A percentile compares a stretch with the other conserved stretches of the same genome.
These are phyloP conservation scores for Ophiosphaerella korrae DNA, from an alignment of 2,329 filamentous ascomycete genomes.

Conservation along the genomic window DNA sequence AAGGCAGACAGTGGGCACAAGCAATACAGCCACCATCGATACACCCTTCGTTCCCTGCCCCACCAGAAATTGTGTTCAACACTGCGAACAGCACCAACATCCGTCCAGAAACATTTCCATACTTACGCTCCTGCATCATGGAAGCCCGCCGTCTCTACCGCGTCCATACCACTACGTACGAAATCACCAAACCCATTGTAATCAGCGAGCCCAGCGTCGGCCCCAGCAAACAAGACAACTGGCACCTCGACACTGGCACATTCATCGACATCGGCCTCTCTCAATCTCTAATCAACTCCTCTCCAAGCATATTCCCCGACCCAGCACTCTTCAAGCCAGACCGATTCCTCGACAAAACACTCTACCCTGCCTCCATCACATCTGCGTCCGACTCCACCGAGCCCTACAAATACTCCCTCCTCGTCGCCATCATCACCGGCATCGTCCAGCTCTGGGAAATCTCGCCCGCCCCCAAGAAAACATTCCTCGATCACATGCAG, in stretches of 20 bases:
- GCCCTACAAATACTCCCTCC: conserved; percentile 29
- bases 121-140: conserved; percentile 37
- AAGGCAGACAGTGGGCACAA: conserved; percentile 38
- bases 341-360: conserved; percentile 25
- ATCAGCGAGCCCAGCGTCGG: conserved; percentile 26
- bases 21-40: conserved; percentile 43
- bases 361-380: conserved; percentile 21
- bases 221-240: conserved; percentile 28
- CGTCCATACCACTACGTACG: conserved; percentile 26
- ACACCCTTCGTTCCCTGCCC: conserved; percentile 43
- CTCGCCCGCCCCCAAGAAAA: conserved; percentile 38
- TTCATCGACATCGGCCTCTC: conserved; percentile 41
- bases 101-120: conserved; percentile 25
- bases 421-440: conserved; percentile 38
- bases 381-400: conserved; percentile 17
- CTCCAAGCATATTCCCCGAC: conserved; percentile 24
- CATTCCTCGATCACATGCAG: conserved; percentile 37
- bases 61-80: conserved; percentile 37
- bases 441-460: conserved; percentile 45
- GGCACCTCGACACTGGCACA: conserved; percentile 31
- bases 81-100: conserved; percentile 9
- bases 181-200: conserved; percentile 24
- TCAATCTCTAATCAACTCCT: conserved; percentile 37
- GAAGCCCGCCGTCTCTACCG: conserved; percentile 40
- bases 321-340: conserved; percentile 33